Base-by-base conservation (phyloP, 2,329 filamentous ascomycete species). In the Trichoderma arundinaceum region DNA sequence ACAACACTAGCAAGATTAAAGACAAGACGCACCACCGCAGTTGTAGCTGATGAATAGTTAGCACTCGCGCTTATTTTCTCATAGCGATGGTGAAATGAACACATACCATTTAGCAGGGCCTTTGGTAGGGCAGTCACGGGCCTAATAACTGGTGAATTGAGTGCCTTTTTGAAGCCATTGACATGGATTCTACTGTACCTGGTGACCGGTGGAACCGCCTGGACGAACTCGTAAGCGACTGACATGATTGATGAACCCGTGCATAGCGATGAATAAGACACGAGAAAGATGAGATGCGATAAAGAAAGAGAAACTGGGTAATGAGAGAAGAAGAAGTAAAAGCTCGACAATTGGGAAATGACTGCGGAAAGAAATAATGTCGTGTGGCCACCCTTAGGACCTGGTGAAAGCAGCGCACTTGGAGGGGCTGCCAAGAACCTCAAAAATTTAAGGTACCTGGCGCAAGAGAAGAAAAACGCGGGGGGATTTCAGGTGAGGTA, bases 81-180 rank as follows among this genome's bases (percentile, higher is more conserved):
- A 56, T 48, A 7, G 22, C 10, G 19, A 46, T 1, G 7, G 39
- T 22, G 28, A 32, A 4, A 7, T 13, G 13, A 58, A 28, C 48
- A 79, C 88, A 79, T 82, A 93, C 90, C 91, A 94, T 80, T 92
- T 93, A 74, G 91, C 88, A 73, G 89, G 88, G 73, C 90, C 90
- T 82, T 91, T 90, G 84, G 88, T 92, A 75, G 92, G 92, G 86
- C 92, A 95, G 76, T 94, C 91, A 75, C 91, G 90, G 75, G 91
- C 91, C 91, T 92, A 71, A 7, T 35, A 39, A 43, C n/a, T 35
- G 43, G 49, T 64, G 33, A 65, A 43, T 22, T 39, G 35, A 38
- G 12, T 43, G 48, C 19, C 43, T 43, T 67, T 32, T 54, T 62
- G 22, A 59, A 17, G 44, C 38, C 15, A 13, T 12, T 13, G 10